phyloP scores from a whole-genome alignment of 2,329 filamentous ascomycete genomes.

The Fusarium nurragi region DNA sequence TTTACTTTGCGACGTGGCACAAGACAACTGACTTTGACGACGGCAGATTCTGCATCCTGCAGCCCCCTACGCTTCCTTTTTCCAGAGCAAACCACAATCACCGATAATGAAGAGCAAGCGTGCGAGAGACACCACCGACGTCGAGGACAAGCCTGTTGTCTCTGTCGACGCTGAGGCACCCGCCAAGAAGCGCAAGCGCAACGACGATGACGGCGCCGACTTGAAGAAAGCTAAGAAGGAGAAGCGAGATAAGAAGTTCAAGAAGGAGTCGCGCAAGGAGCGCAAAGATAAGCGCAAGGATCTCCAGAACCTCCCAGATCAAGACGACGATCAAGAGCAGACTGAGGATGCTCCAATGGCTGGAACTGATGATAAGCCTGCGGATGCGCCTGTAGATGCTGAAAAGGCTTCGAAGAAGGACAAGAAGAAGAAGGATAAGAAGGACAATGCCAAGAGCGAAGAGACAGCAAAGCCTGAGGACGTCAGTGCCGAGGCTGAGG shows the following conservation, averaged over 20 bases:
- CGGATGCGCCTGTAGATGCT: conserved; percentile 26
- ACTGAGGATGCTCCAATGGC: conserved; percentile 39
- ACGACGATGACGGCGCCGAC: conserved; percentile 42
- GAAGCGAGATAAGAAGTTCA: conserved; percentile 49
- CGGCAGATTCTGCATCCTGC: conserved; percentile 16
- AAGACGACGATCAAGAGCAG: conserved; percentile 41
- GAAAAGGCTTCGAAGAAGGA: conserved; percentile 42
- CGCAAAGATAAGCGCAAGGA: conserved; percentile 55
- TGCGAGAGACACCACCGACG: conserved; percentile 48
- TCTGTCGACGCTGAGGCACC: conserved; percentile 38
- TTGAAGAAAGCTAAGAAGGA: conserved; percentile 49
- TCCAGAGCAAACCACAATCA: conserved; percentile 1
- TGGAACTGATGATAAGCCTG: conserved; percentile 39
- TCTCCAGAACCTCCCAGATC: conserved; percentile 50
- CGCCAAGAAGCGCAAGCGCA: conserved; percentile 52
- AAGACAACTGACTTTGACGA: conserved; percentile 15
- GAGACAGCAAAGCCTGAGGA: conserved; percentile 18
- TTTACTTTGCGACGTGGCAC: conserved; percentile 12
- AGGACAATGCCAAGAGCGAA: conserved; percentile 42
- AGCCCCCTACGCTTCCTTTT: conserved; percentile 1
- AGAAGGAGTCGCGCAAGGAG: conserved; percentile 51
- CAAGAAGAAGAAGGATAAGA: conserved; percentile 45
- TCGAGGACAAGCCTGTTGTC: conserved; percentile 43
- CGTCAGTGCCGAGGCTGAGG: conserved; percentile 29
- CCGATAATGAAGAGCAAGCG: conserved; percentile 52